Percentiles rank a stretch among this genome's conserved stretches.
These are phyloP conservation scores for Colletotrichum gigasporum DNA, from an alignment of 2,329 filamentous ascomycete species.

Conservation along the genomic window DNA sequence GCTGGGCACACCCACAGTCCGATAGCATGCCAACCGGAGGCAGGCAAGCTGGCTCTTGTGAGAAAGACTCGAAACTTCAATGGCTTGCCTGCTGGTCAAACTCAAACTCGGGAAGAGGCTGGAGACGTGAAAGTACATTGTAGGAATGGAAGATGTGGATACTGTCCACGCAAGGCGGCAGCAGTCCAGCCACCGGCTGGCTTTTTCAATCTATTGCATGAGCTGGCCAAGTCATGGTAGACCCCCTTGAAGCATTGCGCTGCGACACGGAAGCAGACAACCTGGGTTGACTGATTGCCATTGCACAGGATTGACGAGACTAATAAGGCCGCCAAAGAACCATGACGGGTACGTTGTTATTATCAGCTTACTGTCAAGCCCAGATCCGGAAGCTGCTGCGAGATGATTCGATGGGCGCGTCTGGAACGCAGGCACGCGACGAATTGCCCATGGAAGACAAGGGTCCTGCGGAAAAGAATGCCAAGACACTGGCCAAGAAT, in stretches of 20 bases:
- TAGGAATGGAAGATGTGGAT: not conserved
- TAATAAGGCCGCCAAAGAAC: not conserved
- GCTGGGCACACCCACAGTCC: too few relatives aligned
- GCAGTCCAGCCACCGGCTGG: not conserved
- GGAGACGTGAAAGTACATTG: too few relatives aligned
- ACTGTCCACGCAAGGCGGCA: not conserved
- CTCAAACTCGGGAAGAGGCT: too few relatives aligned
- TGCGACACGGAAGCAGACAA: too few relatives aligned
- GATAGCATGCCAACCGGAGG: too few relatives aligned
- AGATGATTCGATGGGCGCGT: not conserved
- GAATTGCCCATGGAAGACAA: not conserved
- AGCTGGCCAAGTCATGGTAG: not conserved
- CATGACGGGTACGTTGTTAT: not conserved
- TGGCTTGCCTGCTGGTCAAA: too few relatives aligned
- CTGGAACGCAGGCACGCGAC: not conserved
- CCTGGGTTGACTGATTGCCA: not conserved
- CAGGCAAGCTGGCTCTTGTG: too few relatives aligned
- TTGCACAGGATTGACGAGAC: not conserved
- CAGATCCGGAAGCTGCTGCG: not conserved
- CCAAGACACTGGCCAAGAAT: constrained; percentile 7
- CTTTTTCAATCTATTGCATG: not conserved
- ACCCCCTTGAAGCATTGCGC: not conserved
- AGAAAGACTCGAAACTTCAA: too few relatives aligned
- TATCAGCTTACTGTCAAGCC: not conserved
- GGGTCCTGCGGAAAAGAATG: constrained; percentile 11